Evolutionary conservation across 2,329 filamentous ascomycete genomes (phyloP), one percentile per base, ranked within the genome.

Genomic region (Sporothrix curviconia): DNA sequence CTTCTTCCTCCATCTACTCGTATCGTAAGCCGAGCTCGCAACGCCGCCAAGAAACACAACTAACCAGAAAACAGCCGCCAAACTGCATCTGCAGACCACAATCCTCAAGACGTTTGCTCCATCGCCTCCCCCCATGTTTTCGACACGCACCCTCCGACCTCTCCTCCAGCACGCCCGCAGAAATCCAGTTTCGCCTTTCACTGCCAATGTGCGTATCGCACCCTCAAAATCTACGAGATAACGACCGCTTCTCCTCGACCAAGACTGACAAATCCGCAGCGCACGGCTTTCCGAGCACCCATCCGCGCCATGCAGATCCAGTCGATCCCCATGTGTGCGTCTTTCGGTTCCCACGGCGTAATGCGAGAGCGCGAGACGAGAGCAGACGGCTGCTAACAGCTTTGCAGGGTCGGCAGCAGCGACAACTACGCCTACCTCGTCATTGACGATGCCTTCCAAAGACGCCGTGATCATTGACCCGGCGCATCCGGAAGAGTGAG

Each of bases 351-450:
- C n/a, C n/a, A n/a, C n/a, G 9, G n/a, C 22, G 19, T 14, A 7
- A 17, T 1, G 2, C 3, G 7, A 1, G 28, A 15, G 11, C 11
- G 17, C 6, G 6, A 30, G 25, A 1, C 3, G 22, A 4, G 1
- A 2, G n/a, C 7, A 15, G n/a, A 3, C 25, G 2, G 5, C 32
- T 1, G 9, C 53, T 56, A 22, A 42, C 47, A 34, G 8, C 7
- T 11, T n/a, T 11, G 57, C 92, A 88, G 88, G 87, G 84, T 82
- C 75, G 89, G 88, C 55, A 85, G 72, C 67, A 80, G 84, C 68
- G 86, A 94, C 73, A 94, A 94, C 76, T 94, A 92, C 73, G 87
- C 89, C 66, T 94, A 94, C 69, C 79, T 94, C 34, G 84, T 94
- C 44, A 76, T 89, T 60, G 87, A 91, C 66, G 82, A 92, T 67